These are phyloP conservation scores for Vicia faba DNA, from an alignment of 306 rosid genomes.

Conservation along the genomic window DNA sequence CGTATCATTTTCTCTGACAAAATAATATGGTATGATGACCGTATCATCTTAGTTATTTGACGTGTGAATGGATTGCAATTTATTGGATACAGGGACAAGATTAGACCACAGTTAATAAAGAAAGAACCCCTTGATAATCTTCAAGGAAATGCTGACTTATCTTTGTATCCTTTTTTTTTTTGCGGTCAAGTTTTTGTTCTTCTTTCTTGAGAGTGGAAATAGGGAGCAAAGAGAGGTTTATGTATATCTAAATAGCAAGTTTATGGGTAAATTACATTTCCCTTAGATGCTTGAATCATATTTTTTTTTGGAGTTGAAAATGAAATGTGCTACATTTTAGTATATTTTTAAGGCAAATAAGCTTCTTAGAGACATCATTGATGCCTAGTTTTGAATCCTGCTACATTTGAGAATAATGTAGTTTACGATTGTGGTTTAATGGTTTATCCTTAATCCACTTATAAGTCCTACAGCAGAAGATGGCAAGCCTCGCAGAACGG, in stretches of 20 bases:
- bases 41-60: conserved; percentile 26
- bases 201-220: conserved; percentile 26
- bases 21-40: conserved; percentile 5
- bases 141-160: conserved; percentile 65
- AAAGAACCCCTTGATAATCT: conserved; percentile 48
- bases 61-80: conserved; percentile 33
- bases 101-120: conserved; percentile 47
- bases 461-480: conserved; percentile 74
- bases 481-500: conserved; percentile 56
- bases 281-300: neutral
- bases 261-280: conserved; percentile 9
- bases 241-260: conserved; percentile 3
- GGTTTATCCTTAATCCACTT: conserved; percentile 54
- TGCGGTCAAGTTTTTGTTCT: conserved; percentile 28
- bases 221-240: conserved; percentile 22
- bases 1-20: conserved; percentile 20
- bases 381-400: neutral
- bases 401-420: neutral
- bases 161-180: conserved; percentile 76
- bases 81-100: conserved; percentile 65
- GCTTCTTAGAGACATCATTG: conserved; percentile 7
- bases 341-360: neutral
- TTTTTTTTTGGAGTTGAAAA: neutral
- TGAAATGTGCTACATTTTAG: neutral
- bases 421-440: conserved; percentile 5